Evolutionary conservation across 305 asterid species (phyloP), one percentile per base, ranked within the genome.

Genomic region (Caryopteris hybrid): DNA sequence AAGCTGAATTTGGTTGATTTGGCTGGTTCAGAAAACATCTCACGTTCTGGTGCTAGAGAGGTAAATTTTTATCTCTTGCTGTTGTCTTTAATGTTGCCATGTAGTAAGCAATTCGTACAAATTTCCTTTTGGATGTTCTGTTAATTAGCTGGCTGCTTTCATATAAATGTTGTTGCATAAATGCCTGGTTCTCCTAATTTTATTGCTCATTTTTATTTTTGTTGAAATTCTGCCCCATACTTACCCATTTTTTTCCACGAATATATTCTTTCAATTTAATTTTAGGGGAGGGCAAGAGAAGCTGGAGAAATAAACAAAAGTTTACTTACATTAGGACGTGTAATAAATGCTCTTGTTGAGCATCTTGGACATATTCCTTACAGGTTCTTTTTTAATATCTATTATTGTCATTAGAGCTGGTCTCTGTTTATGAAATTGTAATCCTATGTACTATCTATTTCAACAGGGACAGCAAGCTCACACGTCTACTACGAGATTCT

Each of bases 41-140:
- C 97, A 17, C 92, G 98, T 47, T 91, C 99, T 73, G 99, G 99
- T 67, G 99, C 98, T 12, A 81, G 98, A 73, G 98, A 94, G 99
- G 99, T 91, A 47, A 22, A 29, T n/a, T 21, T 73, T 38, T 0
- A 4, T 13, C 58, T 62, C 12, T 61, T 39, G 29, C 54, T 64
- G 5, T 21, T 45, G 58, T 63, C 47, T 7, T 46, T 34, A 51
- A 16, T 20, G 48, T 18, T 17, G 60, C 23, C 64, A 41, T 27
- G 53, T 31, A 10, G n/a, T 33, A 22, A 43, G 20, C 46, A 16
- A 12, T 23, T 59, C 18, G 6, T 68, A 25, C 8, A 22, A 5
- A 6, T 22, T 20, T n/a, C n/a, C n/a, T n/a, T 43, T 36, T 62
- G 5, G 41, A 25, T 4, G 25, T 43, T 41, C 13, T 42, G 60